Conservation (phyloP, 352 stramenopile genomes). For the Phytophthora litchii region DNA sequence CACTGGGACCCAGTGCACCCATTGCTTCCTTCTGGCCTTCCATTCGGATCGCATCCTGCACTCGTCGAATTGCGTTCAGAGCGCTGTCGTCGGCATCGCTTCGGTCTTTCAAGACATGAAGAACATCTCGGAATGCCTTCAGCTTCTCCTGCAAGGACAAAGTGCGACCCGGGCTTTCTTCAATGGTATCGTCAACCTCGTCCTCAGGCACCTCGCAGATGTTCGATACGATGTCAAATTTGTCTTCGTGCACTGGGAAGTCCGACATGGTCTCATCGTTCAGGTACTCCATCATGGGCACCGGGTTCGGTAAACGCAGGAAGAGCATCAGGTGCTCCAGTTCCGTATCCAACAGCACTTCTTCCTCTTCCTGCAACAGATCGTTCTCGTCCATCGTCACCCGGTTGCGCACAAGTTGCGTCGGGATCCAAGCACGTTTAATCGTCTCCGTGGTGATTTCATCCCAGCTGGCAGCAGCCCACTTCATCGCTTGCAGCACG, state of each 20-base stretch:
- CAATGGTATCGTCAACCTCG: slow-evolving; percentile 58
- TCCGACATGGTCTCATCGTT: slow-evolving; percentile 76
- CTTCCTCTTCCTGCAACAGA: slow-evolving; percentile 63
- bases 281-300: slow-evolving; percentile 72
- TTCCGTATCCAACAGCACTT: slow-evolving; percentile 64
- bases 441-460: slow-evolving; percentile 77
- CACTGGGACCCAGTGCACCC: slow-evolving; percentile 11
- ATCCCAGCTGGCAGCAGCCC: slow-evolving; percentile 69
- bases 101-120: slow-evolving; percentile 77
- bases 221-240: slow-evolving; percentile 80
- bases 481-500: slow-evolving; percentile 83
- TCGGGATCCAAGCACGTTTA: slow-evolving; percentile 65
- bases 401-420: slow-evolving; percentile 59
- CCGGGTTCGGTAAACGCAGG: slow-evolving; percentile 57
- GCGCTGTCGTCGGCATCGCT: slow-evolving; percentile 65
- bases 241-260: slow-evolving; percentile 81
- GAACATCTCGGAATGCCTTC: slow-evolving; percentile 77
- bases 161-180: slow-evolving; percentile 42
- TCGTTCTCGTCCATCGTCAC: slow-evolving; percentile 55
- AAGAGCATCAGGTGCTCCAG: slow-evolving; percentile 72
- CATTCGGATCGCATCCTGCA: slow-evolving; percentile 69
- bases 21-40: slow-evolving; percentile 46
- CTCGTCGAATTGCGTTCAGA: slow-evolving; percentile 59
- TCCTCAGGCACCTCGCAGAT: slow-evolving; percentile 72
- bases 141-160: slow-evolving; percentile 81